Evolutionary conservation across 495 filamentous ascomycete genomes (phyloP).

Genomic region (Staphylotrichum tortipilum): DNA sequence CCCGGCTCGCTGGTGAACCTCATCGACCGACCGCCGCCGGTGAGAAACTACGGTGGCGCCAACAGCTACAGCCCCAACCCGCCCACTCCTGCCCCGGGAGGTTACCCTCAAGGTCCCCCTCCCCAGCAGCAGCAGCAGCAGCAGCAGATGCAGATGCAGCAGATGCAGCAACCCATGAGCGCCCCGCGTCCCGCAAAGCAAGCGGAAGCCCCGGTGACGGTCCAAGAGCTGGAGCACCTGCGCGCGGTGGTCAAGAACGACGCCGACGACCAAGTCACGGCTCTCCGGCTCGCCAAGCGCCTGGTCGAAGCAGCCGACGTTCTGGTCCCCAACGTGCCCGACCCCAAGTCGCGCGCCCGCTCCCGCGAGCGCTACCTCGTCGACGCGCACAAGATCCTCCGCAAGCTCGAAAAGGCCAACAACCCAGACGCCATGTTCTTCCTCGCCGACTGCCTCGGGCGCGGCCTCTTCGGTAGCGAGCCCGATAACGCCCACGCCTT

Average conservation of each 20-base stretch:
- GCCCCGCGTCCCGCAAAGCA: slow-evolving; percentile 18
- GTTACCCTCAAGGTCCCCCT: slow-evolving; percentile 5
- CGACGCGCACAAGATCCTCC: slow-evolving; percentile 83
- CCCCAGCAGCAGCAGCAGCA: slow-evolving; percentile 16
- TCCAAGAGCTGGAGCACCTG: slow-evolving; percentile 66
- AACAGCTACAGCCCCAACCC: slow-evolving; percentile 29
- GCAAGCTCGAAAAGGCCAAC: slow-evolving; percentile 61
- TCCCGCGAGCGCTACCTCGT: slow-evolving; percentile 74
- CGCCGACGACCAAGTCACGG: slow-evolving; percentile 60
- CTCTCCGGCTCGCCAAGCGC: slow-evolving; percentile 72
- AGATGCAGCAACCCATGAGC: no score
- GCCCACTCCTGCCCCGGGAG: neutral
- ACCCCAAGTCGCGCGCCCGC: slow-evolving; percentile 63
- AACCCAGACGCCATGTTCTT: slow-evolving; percentile 88
- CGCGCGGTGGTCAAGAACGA: slow-evolving; percentile 57
- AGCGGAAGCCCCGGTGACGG: slow-evolving; percentile 55
- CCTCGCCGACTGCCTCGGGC: slow-evolving; percentile 80
- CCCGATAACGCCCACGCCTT: slow-evolving; percentile 85
- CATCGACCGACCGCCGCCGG: slow-evolving; percentile 54
- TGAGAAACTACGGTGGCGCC: slow-evolving; percentile 59
- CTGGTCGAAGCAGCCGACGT: slow-evolving; percentile 75
- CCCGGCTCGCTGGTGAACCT: slow-evolving; percentile 44
- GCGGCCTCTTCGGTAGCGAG: slow-evolving; percentile 55
- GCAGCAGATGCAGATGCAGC: no score
- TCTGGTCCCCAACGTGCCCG: slow-evolving; percentile 62